phyloP scores from a whole-genome alignment of 2,329 filamentous ascomycete species.

The Aspergillus eucalypticola region DNA sequence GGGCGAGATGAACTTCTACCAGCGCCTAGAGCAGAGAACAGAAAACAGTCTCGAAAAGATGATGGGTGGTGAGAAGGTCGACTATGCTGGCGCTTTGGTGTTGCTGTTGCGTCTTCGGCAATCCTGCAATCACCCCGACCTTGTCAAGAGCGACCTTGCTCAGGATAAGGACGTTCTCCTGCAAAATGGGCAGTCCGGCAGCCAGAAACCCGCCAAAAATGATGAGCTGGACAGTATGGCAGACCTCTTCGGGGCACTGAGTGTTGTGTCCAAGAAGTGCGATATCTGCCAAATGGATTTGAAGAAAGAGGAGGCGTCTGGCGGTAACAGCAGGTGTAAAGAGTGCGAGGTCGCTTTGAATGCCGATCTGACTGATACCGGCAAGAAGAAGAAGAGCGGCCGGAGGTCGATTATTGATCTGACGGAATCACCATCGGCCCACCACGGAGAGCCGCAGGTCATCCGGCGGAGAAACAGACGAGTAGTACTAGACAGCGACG shows the following conservation, averaged over 20 bases:
- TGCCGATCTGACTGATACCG: slow-evolving; percentile 51
- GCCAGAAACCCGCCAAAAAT: slow-evolving; percentile 54
- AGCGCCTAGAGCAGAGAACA: slow-evolving; percentile 77
- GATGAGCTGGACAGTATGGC: slow-evolving; percentile 79
- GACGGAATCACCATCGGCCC: slow-evolving; percentile 28
- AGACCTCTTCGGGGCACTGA: slow-evolving; percentile 81
- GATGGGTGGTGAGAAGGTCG: slow-evolving; percentile 76
- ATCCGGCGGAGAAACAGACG: slow-evolving; percentile 42
- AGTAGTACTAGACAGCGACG: slow-evolving; percentile 55
- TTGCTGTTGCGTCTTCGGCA: slow-evolving; percentile 87
- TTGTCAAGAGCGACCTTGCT: slow-evolving; percentile 81
- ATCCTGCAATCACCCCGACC: slow-evolving; percentile 88
- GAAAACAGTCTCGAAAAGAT: slow-evolving; percentile 85
- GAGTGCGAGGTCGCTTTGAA: slow-evolving; percentile 76
- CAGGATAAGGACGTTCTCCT: slow-evolving; percentile 84
- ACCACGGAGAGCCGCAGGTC: slow-evolving; percentile 21
- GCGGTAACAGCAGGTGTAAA: slow-evolving; percentile 62
- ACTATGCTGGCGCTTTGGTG: slow-evolving; percentile 92
- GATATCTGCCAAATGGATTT: slow-evolving; percentile 78
- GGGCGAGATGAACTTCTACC: slow-evolving; percentile 82
- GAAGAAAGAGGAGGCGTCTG: slow-evolving; percentile 54
- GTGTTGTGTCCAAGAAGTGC: slow-evolving; percentile 74
- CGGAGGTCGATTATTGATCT: slow-evolving; percentile 39
- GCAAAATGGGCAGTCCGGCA: slow-evolving; percentile 56
- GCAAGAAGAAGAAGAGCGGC: slow-evolving; percentile 48